These are phyloP conservation scores for Xylaria cubensis DNA, from an alignment of 495 filamentous ascomycete genomes.

Conservation along the genomic window DNA sequence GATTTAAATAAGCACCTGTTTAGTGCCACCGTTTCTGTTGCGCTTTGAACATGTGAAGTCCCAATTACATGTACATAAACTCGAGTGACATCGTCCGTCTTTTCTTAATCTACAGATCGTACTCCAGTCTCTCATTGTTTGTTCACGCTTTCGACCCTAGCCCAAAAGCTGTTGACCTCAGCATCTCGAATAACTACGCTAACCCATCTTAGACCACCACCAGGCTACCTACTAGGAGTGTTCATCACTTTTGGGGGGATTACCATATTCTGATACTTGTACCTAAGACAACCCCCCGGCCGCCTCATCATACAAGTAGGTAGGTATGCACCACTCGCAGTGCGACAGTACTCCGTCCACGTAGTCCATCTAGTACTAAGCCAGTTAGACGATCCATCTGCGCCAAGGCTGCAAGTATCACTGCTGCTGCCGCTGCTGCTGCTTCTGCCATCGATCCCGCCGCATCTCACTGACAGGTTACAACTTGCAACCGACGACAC, in stretches of 20 bases:
- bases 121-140: background rate
- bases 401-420: slow-evolving; percentile 34
- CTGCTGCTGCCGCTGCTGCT: slow-evolving; percentile 25
- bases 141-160: background rate
- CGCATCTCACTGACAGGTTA: slow-evolving; percentile 16
- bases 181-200: background rate
- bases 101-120: background rate
- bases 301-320: slow-evolving; percentile 21
- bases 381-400: slow-evolving; percentile 36
- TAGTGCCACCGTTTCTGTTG: background rate
- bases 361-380: slow-evolving; percentile 35
- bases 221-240: background rate
- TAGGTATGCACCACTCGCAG: background rate
- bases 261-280: background rate
- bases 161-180: background rate
- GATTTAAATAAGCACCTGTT: background rate
- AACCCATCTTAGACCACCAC: slow-evolving; percentile 1
- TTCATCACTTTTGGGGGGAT: background rate
- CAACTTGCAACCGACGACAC: slow-evolving; percentile 17
- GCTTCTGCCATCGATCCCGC: slow-evolving; percentile 29
- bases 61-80: background rate
- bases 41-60: background rate
- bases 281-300: slow-evolving; percentile 15
- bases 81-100: background rate
- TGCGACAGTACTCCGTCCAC: slow-evolving; percentile 6